Evolutionary conservation across 2,329 filamentous ascomycete species (phyloP).

Genomic region (Daldinia sp.): DNA sequence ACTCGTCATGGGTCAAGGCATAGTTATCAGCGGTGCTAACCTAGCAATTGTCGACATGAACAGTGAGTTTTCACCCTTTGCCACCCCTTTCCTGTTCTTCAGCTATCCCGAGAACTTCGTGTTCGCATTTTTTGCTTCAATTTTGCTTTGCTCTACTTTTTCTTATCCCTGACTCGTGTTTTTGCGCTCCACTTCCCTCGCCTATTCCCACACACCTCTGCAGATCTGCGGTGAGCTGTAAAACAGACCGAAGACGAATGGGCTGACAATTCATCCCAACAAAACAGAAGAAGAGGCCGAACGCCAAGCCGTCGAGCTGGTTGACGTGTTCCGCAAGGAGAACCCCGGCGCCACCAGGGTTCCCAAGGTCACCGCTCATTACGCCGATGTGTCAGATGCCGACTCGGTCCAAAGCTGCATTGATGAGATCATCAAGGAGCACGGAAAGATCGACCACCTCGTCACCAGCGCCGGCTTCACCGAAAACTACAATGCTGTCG

Average conservation of each 20-base stretch:
- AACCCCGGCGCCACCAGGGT: conserved; percentile 79
- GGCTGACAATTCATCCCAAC: conserved; percentile 36
- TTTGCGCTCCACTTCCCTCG: conserved; percentile 14
- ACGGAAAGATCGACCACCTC: conserved; percentile 88
- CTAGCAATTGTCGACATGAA: conserved; percentile 95
- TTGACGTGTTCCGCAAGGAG: conserved; percentile 81
- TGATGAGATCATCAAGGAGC: conserved; percentile 74
- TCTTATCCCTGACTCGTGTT: neutral
- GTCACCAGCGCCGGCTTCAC: conserved; percentile 98
- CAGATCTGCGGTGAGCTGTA: conserved; percentile 21
- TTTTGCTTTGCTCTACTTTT: neutral
- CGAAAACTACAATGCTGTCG: conserved; percentile 92
- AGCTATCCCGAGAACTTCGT: neutral
- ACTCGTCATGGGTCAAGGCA: conserved; percentile 91
- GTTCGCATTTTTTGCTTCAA: neutral
- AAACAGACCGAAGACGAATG: neutral
- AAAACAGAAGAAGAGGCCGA: conserved; percentile 82
- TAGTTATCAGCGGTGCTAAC: conserved; percentile 88
- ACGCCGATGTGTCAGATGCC: conserved; percentile 85
- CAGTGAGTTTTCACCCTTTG: conserved; percentile 65
- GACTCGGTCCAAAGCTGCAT: conserved; percentile 82
- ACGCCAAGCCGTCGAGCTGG: conserved; percentile 78
- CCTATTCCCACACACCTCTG: conserved; percentile 20
- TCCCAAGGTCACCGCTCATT: conserved; percentile 90
- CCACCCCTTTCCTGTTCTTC: neutral